Evolutionary conservation across 768 basidiomycete genomes (phyloP), one percentile per base, ranked within the genome.

Genomic region (Mycena kentingensis): DNA sequence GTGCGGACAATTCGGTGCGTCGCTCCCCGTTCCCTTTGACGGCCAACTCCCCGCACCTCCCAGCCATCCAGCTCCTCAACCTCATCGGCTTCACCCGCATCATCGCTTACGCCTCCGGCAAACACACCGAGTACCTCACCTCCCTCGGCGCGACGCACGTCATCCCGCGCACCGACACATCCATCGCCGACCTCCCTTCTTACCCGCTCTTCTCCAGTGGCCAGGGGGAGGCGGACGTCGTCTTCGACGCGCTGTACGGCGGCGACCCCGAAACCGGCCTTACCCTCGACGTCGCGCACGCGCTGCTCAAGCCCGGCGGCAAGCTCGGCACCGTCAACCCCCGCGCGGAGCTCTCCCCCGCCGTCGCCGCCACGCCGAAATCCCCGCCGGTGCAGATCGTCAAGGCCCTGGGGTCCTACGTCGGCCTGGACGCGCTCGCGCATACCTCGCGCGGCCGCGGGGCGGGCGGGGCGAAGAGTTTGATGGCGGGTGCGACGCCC

Each of bases 31-130:
- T 8, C 1, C 36, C 13, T 5, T 15, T 27, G 1, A 22, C 5
- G 15, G 15, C 10, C 13, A 31, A 13, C 21, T 46, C 35, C 24
- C 12, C 27, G 15, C 6, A 28, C 4, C 13, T 6, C 3, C 24
- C 42, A 74, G 74, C 55, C 15, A 67, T 77, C 42, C 74, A 75
- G 59, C 48, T 75, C 1, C 71, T 71, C 6, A 73, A 69, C 55
- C 64, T 73, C 51, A 71, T 71, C 7, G 75, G 76, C 28, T 77
- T 75, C 55, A 70, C 67, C 5, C 69, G 67, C 6, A 70, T 70
- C 48, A 64, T 60, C 43, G 74, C 55, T 25, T 64, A 71, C 32
- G 67, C 71, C 7, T 67, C 74, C 27, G 67, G 68, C 22, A 73
- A 72, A 16, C 63, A 71, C n/a, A 64, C 71, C 25, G 68, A 66